Evolutionary conservation across 1,284 basidiomycete species (phyloP), one percentile per base, ranked within the genome.

Genomic region (Lentinula novae-zelandiae): DNA sequence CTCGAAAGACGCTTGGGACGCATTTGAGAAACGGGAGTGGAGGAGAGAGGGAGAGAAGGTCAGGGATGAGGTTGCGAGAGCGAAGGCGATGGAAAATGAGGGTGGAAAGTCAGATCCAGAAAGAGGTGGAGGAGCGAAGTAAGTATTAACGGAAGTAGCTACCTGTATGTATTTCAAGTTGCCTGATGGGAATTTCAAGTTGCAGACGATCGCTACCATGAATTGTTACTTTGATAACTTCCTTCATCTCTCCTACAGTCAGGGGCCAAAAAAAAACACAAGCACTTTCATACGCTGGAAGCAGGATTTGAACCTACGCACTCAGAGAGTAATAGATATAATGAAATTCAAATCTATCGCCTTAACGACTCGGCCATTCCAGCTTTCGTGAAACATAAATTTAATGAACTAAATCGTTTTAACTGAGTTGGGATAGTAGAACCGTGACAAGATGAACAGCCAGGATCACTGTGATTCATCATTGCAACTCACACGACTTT

Each of bases 1-100:
- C 67, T 84, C 86, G 5, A 81, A 79, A 62, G 89, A 92, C 39
- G 83, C 83, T 54, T 95, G 86, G 74, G 92, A 95, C 71, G 87
- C 84, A 44, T 88, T 78, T 66, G 92, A 97, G 74, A 84, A 79
- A 69, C 78, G 65, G 63, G 80, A 87, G 66, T 92, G 90, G 89
- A 76, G 84, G 61, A 76, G 76, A 48, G 89, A 92, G 70, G 90
- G 77, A 1, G 78, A 80, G 65, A 62, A 71, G 27, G 64, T 75
- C 2, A 67, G 77, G 34, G 76, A 76, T 49, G 56, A 58, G 33
- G 57, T 31, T 0, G 60, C 60, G 6, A 9, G 60, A 27, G 31
- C 20, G 9, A 51, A 58, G 15, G 44, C 46, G 12, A 31, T 46
- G 7, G 34, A 40, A 38, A 38, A 8, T 12, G 36, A 42, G 54